A percentile compares a stretch with the other conserved stretches of the same genome.
These are phyloP conservation scores for Collybiopsis confluens DNA, from an alignment of 768 basidiomycete genomes.

Conservation along the genomic window DNA sequence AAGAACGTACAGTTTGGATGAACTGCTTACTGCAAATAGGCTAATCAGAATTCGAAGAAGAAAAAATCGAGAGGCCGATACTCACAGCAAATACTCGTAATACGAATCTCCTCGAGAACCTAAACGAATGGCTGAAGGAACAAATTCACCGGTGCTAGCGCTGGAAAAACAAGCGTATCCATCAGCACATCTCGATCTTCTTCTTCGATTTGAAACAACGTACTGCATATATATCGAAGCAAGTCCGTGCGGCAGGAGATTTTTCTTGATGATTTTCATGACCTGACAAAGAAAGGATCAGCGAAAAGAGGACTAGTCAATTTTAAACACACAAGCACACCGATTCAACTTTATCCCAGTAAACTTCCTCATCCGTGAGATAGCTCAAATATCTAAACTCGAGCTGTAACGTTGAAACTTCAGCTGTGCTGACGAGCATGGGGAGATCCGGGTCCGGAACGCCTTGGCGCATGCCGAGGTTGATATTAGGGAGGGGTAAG, in stretches of 20 bases:
- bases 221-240: conserved; percentile 85
- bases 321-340: conserved; percentile 30
- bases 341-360: conserved; percentile 78
- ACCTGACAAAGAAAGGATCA: conserved; percentile 30
- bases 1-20: conserved; percentile 62
- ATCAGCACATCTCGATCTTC: background rate
- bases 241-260: conserved; percentile 64
- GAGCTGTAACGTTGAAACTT: conserved; percentile 85
- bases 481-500: conserved; percentile 76
- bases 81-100: conserved; percentile 85
- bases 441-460: conserved; percentile 55
- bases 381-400: conserved; percentile 86
- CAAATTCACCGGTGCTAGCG: conserved; percentile 36
- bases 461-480: conserved; percentile 60
- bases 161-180: conserved; percentile 12
- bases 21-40: conserved; percentile 62
- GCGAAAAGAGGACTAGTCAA: background rate
- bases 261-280: conserved; percentile 66
- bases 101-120: conserved; percentile 92
- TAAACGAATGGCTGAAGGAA: conserved; percentile 74
- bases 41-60: background rate
- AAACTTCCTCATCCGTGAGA: conserved; percentile 70
- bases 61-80: conserved; percentile 2
- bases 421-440: conserved; percentile 73
- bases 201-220: too few relatives aligned